Conservation (phyloP, 306 rosid genomes). For the Begonia fuchsioides region DNA sequence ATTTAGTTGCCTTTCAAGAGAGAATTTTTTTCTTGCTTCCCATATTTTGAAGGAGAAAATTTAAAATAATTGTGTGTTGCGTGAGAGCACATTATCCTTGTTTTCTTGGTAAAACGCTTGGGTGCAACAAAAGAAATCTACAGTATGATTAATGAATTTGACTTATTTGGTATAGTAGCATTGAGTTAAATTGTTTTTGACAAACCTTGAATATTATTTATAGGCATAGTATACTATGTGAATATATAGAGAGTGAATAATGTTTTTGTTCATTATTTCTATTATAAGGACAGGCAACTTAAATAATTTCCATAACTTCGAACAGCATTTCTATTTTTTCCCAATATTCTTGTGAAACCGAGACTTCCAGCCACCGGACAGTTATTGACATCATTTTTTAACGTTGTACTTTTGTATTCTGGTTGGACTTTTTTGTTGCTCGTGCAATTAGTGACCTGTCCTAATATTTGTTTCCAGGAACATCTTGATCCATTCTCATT, state of each 20-base stretch:
- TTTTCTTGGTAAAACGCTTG: not conserved
- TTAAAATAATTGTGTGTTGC: no score
- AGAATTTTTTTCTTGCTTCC: not conserved
- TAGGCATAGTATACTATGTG: no score
- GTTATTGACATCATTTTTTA: not conserved
- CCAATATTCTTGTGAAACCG: not conserved
- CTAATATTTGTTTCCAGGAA: constrained; percentile 39
- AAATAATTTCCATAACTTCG: not conserved
- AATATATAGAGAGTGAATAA: no score
- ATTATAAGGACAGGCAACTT: not conserved
- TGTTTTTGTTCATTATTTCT: no score
- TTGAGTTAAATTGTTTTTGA: no score
- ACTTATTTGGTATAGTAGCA: not conserved
- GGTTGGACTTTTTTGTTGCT: constrained; percentile 1
- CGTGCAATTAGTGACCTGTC: constrained; percentile 4
- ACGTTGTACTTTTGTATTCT: not conserved
- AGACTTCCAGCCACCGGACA: not conserved
- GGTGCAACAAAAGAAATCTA: not conserved
- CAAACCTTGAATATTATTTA: no score
- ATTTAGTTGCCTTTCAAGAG: no score
- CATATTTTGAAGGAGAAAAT: not conserved
- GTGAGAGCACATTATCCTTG: not conserved
- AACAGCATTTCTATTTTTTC: not conserved
- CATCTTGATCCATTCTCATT: constrained; percentile 77
- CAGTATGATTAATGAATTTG: not conserved